Evolutionary conservation across 257 asterid species (phyloP).

Genomic region (Osmanthus fragrans): DNA sequence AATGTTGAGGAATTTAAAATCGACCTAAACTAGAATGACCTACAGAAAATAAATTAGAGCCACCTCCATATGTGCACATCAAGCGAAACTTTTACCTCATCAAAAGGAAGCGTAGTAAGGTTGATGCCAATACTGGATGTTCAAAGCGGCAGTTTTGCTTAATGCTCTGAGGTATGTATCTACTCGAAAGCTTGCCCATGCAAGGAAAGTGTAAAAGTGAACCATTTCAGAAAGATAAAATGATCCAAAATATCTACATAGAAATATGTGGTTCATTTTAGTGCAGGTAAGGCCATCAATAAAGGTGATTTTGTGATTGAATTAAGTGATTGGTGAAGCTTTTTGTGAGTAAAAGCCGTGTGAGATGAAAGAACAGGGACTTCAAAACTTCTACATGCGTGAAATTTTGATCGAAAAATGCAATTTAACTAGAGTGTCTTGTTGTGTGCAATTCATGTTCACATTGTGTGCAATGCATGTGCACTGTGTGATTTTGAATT

Average conservation of each 20-base stretch:
- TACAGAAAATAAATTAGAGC: slow-evolving; percentile 52
- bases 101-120: slow-evolving; percentile 43
- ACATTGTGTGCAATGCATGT: too few relatives aligned
- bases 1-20: slow-evolving; percentile 67
- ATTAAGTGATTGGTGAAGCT: slow-evolving; percentile 84
- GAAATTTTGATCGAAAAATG: slow-evolving; percentile 36
- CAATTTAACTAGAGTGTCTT: too few relatives aligned
- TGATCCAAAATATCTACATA: slow-evolving; percentile 70
- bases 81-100: slow-evolving; percentile 81
- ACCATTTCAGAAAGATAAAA: slow-evolving; percentile 73
- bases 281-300: too few relatives aligned
- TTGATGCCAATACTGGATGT: too few relatives aligned
- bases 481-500: too few relatives aligned
- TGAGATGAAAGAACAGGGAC: slow-evolving; percentile 77
- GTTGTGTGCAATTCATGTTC: too few relatives aligned
- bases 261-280: slow-evolving; percentile 60
- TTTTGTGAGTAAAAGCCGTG: slow-evolving; percentile 84
- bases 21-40: slow-evolving; percentile 67
- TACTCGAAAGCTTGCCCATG: slow-evolving; percentile 89
- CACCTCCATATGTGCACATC: slow-evolving; percentile 66
- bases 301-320: too few relatives aligned
- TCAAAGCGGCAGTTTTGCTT: slow-evolving; percentile 49
- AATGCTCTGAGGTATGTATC: slow-evolving; percentile 69
- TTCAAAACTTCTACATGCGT: slow-evolving; percentile 82
- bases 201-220: slow-evolving; percentile 67